phyloP scores from a whole-genome alignment of 1,284 basidiomycete species.

The Uromyces viciae-fabae region DNA sequence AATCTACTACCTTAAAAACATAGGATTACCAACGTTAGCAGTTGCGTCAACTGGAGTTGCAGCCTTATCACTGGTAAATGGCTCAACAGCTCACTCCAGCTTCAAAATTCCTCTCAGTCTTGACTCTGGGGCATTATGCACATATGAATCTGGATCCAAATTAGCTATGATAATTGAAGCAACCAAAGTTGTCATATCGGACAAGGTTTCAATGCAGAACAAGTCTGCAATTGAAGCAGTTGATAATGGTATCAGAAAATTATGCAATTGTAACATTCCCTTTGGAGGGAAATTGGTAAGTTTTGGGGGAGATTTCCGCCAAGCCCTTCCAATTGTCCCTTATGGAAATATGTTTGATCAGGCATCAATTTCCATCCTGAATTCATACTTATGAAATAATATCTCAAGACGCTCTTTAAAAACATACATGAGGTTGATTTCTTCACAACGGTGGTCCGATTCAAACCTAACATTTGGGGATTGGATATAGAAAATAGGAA shows the following conservation, averaged over 20 bases:
- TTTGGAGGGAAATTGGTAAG: conserved; percentile 8
- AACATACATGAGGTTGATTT: background rate
- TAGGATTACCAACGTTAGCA: background rate
- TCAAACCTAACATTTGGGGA: background rate
- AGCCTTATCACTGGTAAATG: conserved; percentile 57
- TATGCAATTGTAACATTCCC: background rate
- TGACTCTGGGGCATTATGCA: background rate
- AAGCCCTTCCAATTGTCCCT: background rate
- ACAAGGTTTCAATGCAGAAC: conserved; percentile 18
- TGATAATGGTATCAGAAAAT: background rate
- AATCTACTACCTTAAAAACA: background rate
- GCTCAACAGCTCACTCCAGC: conserved; percentile 58
- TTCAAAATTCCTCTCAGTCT: conserved; percentile 57
- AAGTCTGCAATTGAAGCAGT: background rate
- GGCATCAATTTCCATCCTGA: background rate
- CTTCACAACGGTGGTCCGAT: background rate
- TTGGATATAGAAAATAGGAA: no score
- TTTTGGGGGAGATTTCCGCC: conserved; percentile 1
- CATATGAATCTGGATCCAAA: background rate
- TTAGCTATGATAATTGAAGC: background rate
- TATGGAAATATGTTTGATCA: background rate
- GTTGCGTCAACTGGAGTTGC: conserved; percentile 58
- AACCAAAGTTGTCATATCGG: background rate
- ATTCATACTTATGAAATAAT: background rate
- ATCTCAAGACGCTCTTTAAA: background rate